Base-by-base conservation (phyloP, 2,329 filamentous ascomycete species). In the Dactylellina cionopaga region DNA sequence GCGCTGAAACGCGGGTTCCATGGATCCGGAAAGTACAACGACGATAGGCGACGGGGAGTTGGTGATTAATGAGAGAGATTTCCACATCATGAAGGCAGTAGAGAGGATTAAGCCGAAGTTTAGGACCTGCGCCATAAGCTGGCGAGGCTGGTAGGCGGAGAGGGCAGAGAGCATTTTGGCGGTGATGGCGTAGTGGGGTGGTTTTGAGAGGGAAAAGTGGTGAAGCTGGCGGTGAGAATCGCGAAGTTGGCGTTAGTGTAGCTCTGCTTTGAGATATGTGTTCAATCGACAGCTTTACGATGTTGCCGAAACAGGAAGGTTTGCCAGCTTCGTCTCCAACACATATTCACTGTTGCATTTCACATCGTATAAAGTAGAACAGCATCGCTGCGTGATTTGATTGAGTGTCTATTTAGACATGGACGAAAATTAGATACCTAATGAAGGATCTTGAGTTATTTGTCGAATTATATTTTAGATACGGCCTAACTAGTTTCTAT, bases 11-110 rank as follows among this genome's bases (percentile, higher is more conserved):
- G 90, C 90, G 0, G 90, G 90, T 80, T 93, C 90, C 90, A 93
- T 93, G 74, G 86, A 89, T n/a, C 90, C 90, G 4, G 89, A 92
- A 13, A 92, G 85, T n/a, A 93, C 90, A 73, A 93, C 90, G 76
- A 93, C 90, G 77, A 93, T 92, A 22, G 90, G 90, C 0, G 87
- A 90, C 10, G 89, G 87, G 4, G 89, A 91, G 78, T 95, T 89
- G 66, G 90, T 88, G 75, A 87, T 83, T 27, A 96, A 87, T 6
- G 90, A 93, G 70, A 97, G 87, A 7, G 90, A 91, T 81, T 96
- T 96, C 92, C 90, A 92, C 83, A 96, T 88, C 92, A 96, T 96
- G 80, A 96, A 96, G 0, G 93, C 92, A 1, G 92, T 95, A 7
- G 90, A 92, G 54, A 96, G 87, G 74, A 96, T 92, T 75, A 97